phyloP scores from a whole-genome alignment of 2,329 filamentous ascomycete species.

The Escovopsis weberi region DNA sequence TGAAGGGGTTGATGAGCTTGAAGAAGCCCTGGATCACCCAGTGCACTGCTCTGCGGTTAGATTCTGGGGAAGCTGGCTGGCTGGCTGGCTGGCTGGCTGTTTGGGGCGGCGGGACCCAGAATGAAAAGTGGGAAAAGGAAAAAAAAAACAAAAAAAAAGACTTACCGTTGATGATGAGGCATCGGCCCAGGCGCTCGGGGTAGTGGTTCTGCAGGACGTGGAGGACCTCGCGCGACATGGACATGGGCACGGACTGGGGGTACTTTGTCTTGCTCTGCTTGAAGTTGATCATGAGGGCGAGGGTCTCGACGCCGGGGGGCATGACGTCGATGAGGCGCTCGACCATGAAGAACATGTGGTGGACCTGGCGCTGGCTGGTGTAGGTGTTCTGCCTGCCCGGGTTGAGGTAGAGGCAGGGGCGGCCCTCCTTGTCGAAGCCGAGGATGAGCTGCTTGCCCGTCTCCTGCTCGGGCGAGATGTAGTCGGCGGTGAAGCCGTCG shows the following conservation, averaged over 20 bases:
- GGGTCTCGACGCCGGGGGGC: constrained; percentile 71
- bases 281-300: constrained; percentile 86
- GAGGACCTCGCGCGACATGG: constrained; percentile 69
- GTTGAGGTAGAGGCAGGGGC: constrained; percentile 85
- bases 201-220: constrained; percentile 91
- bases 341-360: constrained; percentile 93
- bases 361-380: constrained; percentile 67
- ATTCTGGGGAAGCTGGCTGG: neutral
- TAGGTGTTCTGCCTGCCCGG: constrained; percentile 90
- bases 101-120: no score
- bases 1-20: constrained; percentile 90
- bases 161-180: constrained; percentile 77
- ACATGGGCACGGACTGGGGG: constrained; percentile 58
- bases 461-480: constrained; percentile 87
- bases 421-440: constrained; percentile 70
- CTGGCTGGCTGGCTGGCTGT: no score
- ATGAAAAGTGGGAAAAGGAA: constrained; percentile 3
- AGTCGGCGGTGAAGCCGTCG: constrained; percentile 63
- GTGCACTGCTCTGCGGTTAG: constrained; percentile 43
- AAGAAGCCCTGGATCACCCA: constrained; percentile 91
- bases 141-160: neutral
- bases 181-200: constrained; percentile 77
- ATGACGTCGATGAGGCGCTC: constrained; percentile 81
- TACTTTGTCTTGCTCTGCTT: constrained; percentile 61
- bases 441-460: constrained; percentile 89